Conservation (phyloP, 1,139 yeast species). For the Kodamaea alishanica region DNA sequence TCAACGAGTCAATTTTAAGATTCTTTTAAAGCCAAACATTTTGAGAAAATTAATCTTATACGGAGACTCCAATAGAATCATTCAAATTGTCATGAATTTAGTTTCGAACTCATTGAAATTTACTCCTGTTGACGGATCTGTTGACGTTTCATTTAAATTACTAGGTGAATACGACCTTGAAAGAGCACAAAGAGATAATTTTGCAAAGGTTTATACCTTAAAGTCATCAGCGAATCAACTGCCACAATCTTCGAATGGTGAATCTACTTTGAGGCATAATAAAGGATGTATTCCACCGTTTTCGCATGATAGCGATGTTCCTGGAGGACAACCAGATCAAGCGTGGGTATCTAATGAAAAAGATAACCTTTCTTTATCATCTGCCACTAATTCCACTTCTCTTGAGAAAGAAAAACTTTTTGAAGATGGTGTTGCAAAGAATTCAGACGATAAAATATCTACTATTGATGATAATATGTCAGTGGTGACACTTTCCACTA, state of each 20-base stretch:
- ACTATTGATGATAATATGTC: constrained; percentile 31
- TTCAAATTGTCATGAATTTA: constrained; percentile 83
- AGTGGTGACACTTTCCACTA: constrained; percentile 45
- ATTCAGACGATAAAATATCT: background rate
- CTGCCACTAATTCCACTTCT: too few species aligned
- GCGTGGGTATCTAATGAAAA: too few species aligned
- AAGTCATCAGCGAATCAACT: constrained; percentile 1
- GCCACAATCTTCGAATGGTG: background rate
- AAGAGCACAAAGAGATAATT: constrained; percentile 30
- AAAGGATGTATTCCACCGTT: background rate
- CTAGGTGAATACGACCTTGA: constrained; percentile 67
- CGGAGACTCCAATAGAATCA: constrained; percentile 85
- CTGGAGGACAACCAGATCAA: too few species aligned
- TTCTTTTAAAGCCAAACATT: constrained; percentile 56
- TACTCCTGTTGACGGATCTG: constrained; percentile 83
- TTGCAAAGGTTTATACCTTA: constrained; percentile 28
- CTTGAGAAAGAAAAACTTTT: too few species aligned
- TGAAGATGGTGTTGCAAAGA: too few species aligned
- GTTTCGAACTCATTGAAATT: constrained; percentile 86
- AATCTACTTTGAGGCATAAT: background rate
- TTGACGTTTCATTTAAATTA: constrained; percentile 62
- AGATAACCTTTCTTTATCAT: too few species aligned
- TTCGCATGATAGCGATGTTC: too few species aligned
- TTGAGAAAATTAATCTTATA: constrained; percentile 60
- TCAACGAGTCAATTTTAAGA: constrained; percentile 63